A percentile compares a stretch with the other conserved stretches of the same genome.
These are phyloP conservation scores for Alternaria viburni DNA, from an alignment of 2,329 filamentous ascomycete species.

Conservation along the genomic window DNA sequence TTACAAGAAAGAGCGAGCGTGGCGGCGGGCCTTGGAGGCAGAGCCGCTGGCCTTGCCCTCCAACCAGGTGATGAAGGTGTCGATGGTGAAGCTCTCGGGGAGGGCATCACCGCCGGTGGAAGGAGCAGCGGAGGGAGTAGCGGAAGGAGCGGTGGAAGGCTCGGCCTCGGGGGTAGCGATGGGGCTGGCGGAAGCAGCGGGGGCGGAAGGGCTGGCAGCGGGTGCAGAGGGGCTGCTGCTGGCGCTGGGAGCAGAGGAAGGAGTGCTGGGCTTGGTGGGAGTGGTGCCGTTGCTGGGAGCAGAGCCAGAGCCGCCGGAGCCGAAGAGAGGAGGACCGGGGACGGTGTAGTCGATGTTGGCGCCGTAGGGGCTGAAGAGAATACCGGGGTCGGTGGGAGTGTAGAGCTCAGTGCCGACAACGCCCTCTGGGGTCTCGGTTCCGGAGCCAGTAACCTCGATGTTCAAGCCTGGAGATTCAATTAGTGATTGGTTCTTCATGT, in stretches of 20 bases:
- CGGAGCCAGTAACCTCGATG: constrained; percentile 57
- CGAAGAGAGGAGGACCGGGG: constrained; percentile 51
- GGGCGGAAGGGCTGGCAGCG: constrained; percentile 8
- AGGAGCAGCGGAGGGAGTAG: constrained; percentile 18
- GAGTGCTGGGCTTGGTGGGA: constrained; percentile 20
- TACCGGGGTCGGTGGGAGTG: constrained; percentile 48
- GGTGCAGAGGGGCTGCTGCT: constrained; percentile 13
- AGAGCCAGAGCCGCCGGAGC: constrained; percentile 16
- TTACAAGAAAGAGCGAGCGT: constrained; percentile 35
- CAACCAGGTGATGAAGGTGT: constrained; percentile 44
- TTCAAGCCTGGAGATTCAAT: constrained; percentile 47
- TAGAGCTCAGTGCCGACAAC: constrained; percentile 59
- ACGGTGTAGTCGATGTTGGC: constrained; percentile 47
- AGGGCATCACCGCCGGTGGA: constrained; percentile 20
- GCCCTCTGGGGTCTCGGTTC: constrained; percentile 54
- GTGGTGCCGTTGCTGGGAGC: constrained; percentile 12
- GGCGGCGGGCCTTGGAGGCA: constrained; percentile 33
- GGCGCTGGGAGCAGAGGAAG: constrained; percentile 11
- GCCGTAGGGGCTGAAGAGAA: constrained; percentile 53
- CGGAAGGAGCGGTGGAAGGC: neutral
- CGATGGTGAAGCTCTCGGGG: constrained; percentile 42
- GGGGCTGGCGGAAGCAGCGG: constrained; percentile 7
- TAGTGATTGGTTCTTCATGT: neutral
- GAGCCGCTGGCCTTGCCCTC: constrained; percentile 30
- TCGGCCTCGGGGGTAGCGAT: constrained; percentile 5